Base-by-base conservation (phyloP, 2,329 filamentous ascomycete genomes). In the Neonectria sp. region DNA sequence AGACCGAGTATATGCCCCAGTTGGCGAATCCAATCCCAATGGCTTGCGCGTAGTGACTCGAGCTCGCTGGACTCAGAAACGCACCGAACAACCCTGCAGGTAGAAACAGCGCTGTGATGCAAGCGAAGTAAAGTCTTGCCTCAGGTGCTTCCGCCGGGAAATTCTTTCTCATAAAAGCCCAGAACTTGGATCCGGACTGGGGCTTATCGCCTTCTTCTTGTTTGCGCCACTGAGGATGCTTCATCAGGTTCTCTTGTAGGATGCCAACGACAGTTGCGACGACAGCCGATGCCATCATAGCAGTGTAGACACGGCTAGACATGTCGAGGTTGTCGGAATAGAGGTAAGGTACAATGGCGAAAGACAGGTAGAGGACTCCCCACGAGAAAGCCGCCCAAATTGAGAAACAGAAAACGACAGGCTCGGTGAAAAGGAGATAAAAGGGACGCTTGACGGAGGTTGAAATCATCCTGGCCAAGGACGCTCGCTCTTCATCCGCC, bases 361-460 rank as follows among this genome's bases (percentile, higher is more conserved):
- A 95, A 13, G 92, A 94, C 21, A 97, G 84, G 79, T 97, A 98
- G 0, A 98, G 87, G 0, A 97, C 88, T 0, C 92, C 94, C 95
- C 95, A 98, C 24, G 91, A 91, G 79, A 98, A 98, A 0, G 93
- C 88, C 1, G 95, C 92, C 95, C 95, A 98, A 0, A 97, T 85
- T 0, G 92, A 94, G 83, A 98, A 98, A 83, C 89, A 94, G 80
- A 95, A 94, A 15, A 95, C 92, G 11, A 94, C 91, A 0, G 92
- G 91, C 72, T 95, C 93, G 0, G 92, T 95, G 71, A 91, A 82
- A 17, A 95, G 88, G 1, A 95, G 86, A 74, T 91, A 89, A 78
- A 97, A 97, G 0, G 95, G 95, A 0, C 95, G 88, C 70, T 89
- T 90, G 7, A 95, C 81, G 0, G 93, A 96, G 13, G 93, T 89